These are phyloP conservation scores for Pseudogymnoascus sp. DNA, from an alignment of 2,329 filamentous ascomycete species.

Conservation along the genomic window DNA sequence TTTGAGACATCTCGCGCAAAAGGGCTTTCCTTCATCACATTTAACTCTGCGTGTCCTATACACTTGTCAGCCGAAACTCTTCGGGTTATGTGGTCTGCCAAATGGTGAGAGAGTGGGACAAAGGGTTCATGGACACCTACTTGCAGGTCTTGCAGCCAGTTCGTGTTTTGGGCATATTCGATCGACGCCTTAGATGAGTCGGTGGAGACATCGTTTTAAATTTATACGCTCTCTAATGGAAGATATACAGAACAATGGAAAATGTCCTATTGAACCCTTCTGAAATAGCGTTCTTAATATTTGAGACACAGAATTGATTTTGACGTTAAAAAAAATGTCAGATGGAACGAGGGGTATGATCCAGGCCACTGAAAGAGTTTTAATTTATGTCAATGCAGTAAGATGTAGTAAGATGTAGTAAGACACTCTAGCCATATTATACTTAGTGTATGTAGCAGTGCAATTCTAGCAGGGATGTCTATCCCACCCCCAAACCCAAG, in stretches of 20 bases:
- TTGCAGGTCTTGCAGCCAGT: conserved; percentile 17
- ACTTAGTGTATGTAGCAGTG: neutral
- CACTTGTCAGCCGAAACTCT: neutral
- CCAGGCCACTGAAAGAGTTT: neutral
- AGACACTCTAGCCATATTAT: neutral
- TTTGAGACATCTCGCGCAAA: conserved; percentile 19
- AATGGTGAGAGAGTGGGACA: neutral
- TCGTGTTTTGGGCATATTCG: conserved; percentile 4
- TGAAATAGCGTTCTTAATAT: neutral
- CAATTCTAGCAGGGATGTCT: neutral
- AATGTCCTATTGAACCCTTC: neutral
- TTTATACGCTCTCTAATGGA: neutral
- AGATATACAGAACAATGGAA: neutral
- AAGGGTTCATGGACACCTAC: conserved; percentile 8
- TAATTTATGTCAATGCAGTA: neutral
- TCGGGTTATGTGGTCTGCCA: neutral
- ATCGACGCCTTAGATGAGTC: neutral
- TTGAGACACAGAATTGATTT: neutral
- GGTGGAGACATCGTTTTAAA: neutral
- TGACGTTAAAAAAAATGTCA: too few relatives aligned
- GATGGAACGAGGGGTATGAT: too few relatives aligned
- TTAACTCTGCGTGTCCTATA: conserved; percentile 15
- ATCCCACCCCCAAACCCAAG: neutral
- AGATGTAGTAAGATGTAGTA: neutral
- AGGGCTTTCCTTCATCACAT: conserved; percentile 17